These are phyloP conservation scores for Elaeagnus macrophylla DNA, from an alignment of 306 rosid genomes.

Conservation along the genomic window DNA sequence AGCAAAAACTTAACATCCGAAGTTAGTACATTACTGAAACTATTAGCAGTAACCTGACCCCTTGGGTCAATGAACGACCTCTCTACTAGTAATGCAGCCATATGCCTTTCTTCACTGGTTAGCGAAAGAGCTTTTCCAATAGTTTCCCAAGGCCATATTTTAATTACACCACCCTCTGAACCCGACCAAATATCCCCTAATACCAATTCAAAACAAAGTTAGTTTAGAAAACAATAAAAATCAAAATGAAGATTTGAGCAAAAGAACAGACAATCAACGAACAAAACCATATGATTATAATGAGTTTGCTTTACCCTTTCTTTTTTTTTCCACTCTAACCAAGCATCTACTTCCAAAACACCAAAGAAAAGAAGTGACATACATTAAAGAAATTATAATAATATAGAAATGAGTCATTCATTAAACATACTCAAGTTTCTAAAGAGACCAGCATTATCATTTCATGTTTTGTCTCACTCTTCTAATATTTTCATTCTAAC, in stretches of 20 bases:
- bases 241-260: background rate
- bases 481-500: no score
- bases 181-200: conserved; percentile 98
- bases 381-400: no score
- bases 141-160: conserved; percentile 93
- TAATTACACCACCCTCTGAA: conserved; percentile 77
- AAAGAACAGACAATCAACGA: no score
- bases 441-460: no score
- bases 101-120: conserved; percentile 53
- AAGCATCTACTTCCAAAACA: no score
- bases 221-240: conserved; percentile 7
- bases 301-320: no score
- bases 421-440: no score
- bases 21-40: conserved; percentile 50
- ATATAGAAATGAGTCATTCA: no score
- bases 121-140: conserved; percentile 58
- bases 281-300: no score
- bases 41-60: conserved; percentile 55
- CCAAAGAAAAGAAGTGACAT: no score
- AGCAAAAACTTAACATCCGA: conserved; percentile 67
- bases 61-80: conserved; percentile 89
- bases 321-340: no score
- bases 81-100: conserved; percentile 56
- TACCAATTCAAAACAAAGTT: conserved; percentile 6
- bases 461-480: no score